These are phyloP conservation scores for Neoboletus subvelutipes DNA, from an alignment of 768 basidiomycete species.

Conservation along the genomic window DNA sequence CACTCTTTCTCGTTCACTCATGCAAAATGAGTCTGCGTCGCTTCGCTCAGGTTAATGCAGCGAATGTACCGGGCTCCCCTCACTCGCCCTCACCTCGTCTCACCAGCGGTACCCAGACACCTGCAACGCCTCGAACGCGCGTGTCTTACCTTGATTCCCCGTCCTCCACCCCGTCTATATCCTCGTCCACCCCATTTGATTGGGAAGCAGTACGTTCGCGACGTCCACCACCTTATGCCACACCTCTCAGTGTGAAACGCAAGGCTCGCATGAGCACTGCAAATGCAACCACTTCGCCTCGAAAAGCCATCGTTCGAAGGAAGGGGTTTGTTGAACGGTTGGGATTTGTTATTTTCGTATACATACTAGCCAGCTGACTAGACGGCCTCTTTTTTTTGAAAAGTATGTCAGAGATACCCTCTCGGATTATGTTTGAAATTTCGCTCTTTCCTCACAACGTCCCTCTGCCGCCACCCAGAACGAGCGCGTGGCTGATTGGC, in stretches of 20 bases:
- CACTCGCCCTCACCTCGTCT: slow-evolving; percentile 38
- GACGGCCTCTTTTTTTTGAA: slow-evolving; percentile 2
- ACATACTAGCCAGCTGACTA: slow-evolving; percentile 15
- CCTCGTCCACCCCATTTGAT: slow-evolving; percentile 77
- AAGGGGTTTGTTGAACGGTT: slow-evolving; percentile 65
- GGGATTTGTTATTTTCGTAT: slow-evolving; percentile 5
- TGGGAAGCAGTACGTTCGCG: slow-evolving; percentile 81
- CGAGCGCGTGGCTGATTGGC: slow-evolving; percentile 65
- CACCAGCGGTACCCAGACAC: slow-evolving; percentile 38
- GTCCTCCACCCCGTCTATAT: slow-evolving; percentile 67
- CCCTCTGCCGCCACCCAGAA: slow-evolving; percentile 66
- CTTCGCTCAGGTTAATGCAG: slow-evolving; percentile 50
- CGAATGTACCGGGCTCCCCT: slow-evolving; percentile 40
- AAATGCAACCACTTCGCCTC: slow-evolving; percentile 34
- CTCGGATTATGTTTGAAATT: slow-evolving; percentile 73
- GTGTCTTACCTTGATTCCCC: slow-evolving; percentile 60
- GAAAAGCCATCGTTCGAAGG: slow-evolving; percentile 59
- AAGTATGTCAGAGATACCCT: slow-evolving; percentile 67
- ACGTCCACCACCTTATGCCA: slow-evolving; percentile 70
- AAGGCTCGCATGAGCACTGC: slow-evolving; percentile 40
- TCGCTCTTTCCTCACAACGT: slow-evolving; percentile 80
- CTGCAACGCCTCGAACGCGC: slow-evolving; percentile 46
- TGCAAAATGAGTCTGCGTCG: slow-evolving; percentile 56
- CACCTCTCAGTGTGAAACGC: slow-evolving; percentile 51
- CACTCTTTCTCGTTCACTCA: slow-evolving; percentile 7